Conservation (phyloP, 106 monocot genomes). For the Ottelia alismoides region DNA sequence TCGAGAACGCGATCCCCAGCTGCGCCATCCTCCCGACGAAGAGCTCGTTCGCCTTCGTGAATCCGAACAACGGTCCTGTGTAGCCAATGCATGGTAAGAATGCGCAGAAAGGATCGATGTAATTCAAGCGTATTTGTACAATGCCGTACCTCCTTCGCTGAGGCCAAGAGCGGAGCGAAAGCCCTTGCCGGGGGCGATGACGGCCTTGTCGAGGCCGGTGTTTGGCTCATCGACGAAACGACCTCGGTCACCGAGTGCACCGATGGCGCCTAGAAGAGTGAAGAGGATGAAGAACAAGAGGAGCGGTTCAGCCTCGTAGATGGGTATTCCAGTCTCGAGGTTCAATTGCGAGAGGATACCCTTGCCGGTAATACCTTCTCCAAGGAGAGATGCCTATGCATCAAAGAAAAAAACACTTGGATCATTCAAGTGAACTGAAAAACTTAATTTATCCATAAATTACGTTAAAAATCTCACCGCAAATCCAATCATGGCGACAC, state of each 20-base stretch:
- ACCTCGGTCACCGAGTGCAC: constrained; percentile 88
- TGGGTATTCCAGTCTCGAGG: constrained; percentile 89
- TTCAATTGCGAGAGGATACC: constrained; percentile 91
- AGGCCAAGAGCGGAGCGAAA: constrained; percentile 63
- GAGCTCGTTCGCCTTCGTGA: constrained; percentile 96
- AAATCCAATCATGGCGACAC: constrained; percentile 97
- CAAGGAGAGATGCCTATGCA: constrained; percentile 77
- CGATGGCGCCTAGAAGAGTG: constrained; percentile 97
- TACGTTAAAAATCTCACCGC: constrained; percentile 73
- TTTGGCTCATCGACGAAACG: constrained; percentile 64
- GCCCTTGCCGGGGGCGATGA: constrained; percentile 91
- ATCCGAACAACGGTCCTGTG: constrained; percentile 88
- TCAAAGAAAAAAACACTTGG: too few relatives aligned
- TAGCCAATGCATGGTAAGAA: too few relatives aligned
- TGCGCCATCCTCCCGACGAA: constrained; percentile 92
- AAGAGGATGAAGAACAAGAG: constrained; percentile 99
- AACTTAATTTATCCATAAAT: too few relatives aligned
- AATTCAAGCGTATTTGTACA: too few relatives aligned
- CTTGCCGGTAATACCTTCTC: constrained; percentile 89
- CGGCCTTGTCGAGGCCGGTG: constrained; percentile 70
- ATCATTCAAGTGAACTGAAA: too few relatives aligned
- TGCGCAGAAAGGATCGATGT: too few relatives aligned
- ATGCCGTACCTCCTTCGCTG: constrained; percentile 61
- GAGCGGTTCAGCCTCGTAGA: constrained; percentile 94
- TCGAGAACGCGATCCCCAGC: constrained; percentile 82